These are phyloP conservation scores for Mycosphaerelloides madeirae DNA, from an alignment of 2,329 filamentous ascomycete genomes.

Conservation along the genomic window DNA sequence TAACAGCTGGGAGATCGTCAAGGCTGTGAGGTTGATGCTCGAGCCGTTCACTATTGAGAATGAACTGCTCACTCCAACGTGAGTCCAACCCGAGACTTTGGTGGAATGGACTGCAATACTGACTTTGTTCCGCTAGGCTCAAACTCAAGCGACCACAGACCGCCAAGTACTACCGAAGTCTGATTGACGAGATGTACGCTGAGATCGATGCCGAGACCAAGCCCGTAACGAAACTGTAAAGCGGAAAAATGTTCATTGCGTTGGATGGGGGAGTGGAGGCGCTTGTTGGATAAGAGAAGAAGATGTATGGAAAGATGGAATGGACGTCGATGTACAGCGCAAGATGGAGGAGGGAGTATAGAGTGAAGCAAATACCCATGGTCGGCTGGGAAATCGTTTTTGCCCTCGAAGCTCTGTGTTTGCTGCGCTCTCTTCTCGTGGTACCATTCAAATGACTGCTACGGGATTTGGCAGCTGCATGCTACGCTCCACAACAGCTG, in stretches of 20 bases:
- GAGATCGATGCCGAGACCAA: constrained; percentile 45
- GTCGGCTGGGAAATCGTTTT: too few species aligned
- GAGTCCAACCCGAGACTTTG: constrained; percentile 44
- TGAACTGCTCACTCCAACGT: constrained; percentile 82
- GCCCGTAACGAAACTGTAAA: constrained; percentile 47
- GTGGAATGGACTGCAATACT: too few species aligned
- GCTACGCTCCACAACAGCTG: too few species aligned
- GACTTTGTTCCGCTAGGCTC: constrained; percentile 43
- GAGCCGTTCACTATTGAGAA: constrained; percentile 95
- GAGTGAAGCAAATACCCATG: too few species aligned
- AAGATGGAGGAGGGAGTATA: too few species aligned
- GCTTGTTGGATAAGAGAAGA: not conserved
- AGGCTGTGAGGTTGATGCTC: constrained; percentile 66
- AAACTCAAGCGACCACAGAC: constrained; percentile 68
- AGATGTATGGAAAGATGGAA: not conserved
- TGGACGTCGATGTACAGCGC: too few species aligned
- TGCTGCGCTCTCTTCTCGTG: too few species aligned
- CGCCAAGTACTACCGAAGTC: constrained; percentile 55
- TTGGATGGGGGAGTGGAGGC: not conserved
- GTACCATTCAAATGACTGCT: too few species aligned
- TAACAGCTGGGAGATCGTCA: constrained; percentile 82
- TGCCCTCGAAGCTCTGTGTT: too few species aligned
- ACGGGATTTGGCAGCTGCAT: too few species aligned
- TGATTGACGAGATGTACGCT: constrained; percentile 58
- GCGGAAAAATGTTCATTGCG: not conserved